phyloP scores from a whole-genome alignment of 169 alveolate genomes.

The Cyclospora cayetanensis region DNA sequence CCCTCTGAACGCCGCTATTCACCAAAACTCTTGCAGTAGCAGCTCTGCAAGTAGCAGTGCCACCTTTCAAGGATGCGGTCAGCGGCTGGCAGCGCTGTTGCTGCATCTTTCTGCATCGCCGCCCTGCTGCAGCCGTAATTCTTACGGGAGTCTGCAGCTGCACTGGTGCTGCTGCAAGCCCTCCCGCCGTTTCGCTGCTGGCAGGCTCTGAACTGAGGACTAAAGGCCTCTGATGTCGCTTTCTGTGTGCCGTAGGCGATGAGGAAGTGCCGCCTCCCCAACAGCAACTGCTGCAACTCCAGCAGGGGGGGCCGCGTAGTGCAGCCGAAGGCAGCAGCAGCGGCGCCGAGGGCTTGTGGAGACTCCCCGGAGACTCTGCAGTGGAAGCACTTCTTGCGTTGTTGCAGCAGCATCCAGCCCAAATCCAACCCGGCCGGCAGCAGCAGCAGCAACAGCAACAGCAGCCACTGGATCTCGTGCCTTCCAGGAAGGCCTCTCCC shows the following conservation, averaged over 20 bases:
- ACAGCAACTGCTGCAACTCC: constrained; percentile 1
- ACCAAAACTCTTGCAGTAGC: too few relatives aligned
- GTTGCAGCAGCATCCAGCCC: neutral
- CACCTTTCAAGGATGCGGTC: too few relatives aligned
- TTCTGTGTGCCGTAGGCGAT: neutral
- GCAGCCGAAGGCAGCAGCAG: neutral
- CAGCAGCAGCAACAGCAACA: constrained; percentile 15
- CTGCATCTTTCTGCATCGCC: too few relatives aligned
- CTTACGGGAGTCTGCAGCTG: too few relatives aligned
- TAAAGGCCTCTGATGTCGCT: too few relatives aligned
- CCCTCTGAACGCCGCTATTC: too few relatives aligned
- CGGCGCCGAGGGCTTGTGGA: neutral
- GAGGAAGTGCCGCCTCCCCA: neutral
- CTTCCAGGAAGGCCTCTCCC: neutral
- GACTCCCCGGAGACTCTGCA: neutral
- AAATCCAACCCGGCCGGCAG: neutral
- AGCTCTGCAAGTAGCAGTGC: too few relatives aligned
- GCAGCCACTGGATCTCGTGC: neutral
- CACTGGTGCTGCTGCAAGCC: neutral
- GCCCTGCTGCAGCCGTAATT: too few relatives aligned
- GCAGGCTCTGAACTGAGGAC: too few relatives aligned
- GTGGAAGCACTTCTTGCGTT: neutral
- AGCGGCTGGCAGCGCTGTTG: too few relatives aligned
- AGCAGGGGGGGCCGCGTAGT: neutral
- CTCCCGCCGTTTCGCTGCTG: too few relatives aligned